A percentile compares a stretch with the other conserved stretches of the same genome.
Evolutionary conservation across 805 yeast species (phyloP).

Genomic region (Grigorovia transvaalensis): DNA sequence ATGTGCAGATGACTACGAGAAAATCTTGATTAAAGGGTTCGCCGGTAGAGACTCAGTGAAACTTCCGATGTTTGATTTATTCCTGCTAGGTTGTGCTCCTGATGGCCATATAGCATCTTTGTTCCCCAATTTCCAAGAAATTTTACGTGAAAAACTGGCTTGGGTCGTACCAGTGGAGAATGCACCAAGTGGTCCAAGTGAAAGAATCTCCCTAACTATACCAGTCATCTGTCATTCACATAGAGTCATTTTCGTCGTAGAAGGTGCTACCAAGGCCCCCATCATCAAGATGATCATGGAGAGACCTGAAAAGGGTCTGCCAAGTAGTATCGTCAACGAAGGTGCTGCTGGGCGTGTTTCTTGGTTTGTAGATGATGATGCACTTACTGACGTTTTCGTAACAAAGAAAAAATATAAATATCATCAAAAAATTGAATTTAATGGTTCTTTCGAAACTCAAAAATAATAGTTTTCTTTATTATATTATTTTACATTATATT

Average conservation of each 20-base stretch:
- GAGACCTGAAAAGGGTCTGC: slow-evolving; percentile 92
- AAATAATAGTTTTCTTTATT: not conserved
- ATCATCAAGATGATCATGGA: slow-evolving; percentile 86
- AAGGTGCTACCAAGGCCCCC: slow-evolving; percentile 92
- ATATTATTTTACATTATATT: not conserved
- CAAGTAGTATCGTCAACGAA: slow-evolving; percentile 87
- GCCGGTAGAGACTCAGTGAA: slow-evolving; percentile 95
- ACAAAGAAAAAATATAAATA: slow-evolving; percentile 26
- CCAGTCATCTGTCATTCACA: slow-evolving; percentile 94
- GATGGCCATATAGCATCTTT: slow-evolving; percentile 97
- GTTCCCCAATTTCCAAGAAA: slow-evolving; percentile 79
- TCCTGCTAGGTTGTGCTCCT: slow-evolving; percentile 93
- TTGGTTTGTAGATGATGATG: slow-evolving; percentile 96
- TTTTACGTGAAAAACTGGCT: slow-evolving; percentile 78
- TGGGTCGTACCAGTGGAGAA: slow-evolving; percentile 92
- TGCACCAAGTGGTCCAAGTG: slow-evolving; percentile 81
- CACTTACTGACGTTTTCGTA: slow-evolving; percentile 62
- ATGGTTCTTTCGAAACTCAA: slow-evolving; percentile 1
- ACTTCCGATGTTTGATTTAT: slow-evolving; percentile 85
- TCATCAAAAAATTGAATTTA: slow-evolving; percentile 8
- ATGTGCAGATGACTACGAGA: slow-evolving; percentile 90
- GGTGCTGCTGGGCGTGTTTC: slow-evolving; percentile 94
- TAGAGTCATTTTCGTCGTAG: slow-evolving; percentile 88
- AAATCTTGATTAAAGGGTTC: slow-evolving; percentile 73
- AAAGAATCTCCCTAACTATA: slow-evolving; percentile 80